phyloP scores from a whole-genome alignment of 768 basidiomycete species.

The Ephemerocybe angulata region DNA sequence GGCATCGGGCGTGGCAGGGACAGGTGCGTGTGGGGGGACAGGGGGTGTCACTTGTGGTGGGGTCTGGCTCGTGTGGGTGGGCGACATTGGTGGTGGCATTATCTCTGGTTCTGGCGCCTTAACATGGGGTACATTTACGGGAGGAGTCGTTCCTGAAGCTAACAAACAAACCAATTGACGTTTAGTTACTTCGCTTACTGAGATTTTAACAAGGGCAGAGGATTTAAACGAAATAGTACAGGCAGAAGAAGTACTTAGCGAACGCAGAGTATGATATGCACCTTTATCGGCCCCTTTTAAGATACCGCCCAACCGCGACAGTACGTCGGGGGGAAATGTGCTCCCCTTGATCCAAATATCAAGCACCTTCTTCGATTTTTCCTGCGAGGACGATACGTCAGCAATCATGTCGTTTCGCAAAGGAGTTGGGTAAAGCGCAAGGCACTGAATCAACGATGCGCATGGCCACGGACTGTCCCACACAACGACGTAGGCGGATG shows the following conservation, averaged over 20 bases:
- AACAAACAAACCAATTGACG: conserved; percentile 55
- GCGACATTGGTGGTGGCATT: conserved; percentile 1
- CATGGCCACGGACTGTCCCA: no score
- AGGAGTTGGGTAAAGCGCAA: no score
- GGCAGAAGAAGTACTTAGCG: conserved; percentile 75
- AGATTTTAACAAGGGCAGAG: conserved; percentile 33
- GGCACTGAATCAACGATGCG: no score
- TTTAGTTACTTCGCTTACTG: conserved; percentile 70
- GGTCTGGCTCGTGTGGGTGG: not conserved
- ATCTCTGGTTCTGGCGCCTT: conserved; percentile 1
- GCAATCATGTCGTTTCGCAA: no score
- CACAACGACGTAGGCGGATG: not conserved
- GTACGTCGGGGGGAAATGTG: conserved; percentile 79
- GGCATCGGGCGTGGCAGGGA: conserved; percentile 36
- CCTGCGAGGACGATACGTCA: conserved; percentile 65
- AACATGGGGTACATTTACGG: conserved; percentile 14
- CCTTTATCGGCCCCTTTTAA: conserved; percentile 76
- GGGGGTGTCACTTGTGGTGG: conserved; percentile 18
- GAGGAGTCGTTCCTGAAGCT: conserved; percentile 49
- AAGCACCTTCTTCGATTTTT: conserved; percentile 94
- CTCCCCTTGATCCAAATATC: conserved; percentile 94
- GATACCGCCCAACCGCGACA: conserved; percentile 69
- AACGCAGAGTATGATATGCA: conserved; percentile 76
- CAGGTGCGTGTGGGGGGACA: conserved; percentile 16
- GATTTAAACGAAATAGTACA: conserved; percentile 61